Percentiles rank a stretch among this genome's conserved stretches.
Conservation (phyloP, 148 eudicot species). For the Amaranthus hypochondriacus region DNA sequence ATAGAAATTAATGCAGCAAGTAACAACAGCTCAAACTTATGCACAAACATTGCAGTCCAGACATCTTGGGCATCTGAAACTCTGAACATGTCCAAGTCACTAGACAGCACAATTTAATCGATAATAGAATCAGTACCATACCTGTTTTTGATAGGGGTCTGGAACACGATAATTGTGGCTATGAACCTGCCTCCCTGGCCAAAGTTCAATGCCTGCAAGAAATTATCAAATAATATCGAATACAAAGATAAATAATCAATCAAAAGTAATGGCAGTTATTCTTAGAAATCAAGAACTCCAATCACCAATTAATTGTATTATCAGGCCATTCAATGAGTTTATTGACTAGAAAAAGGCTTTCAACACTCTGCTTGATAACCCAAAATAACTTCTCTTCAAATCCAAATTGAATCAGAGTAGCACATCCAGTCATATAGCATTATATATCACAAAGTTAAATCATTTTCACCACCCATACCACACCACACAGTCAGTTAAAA, state of each 20-base stretch:
- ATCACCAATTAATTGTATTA: no score
- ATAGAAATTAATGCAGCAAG: background rate
- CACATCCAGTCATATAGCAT: no score
- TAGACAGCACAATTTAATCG: background rate
- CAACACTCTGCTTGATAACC: no score
- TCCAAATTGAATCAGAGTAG: no score
- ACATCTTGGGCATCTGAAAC: background rate
- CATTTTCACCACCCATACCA: no score
- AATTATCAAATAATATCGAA: background rate
- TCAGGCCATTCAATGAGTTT: no score
- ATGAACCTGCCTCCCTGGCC: conserved; percentile 87
- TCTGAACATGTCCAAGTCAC: background rate
- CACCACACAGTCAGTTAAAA: no score
- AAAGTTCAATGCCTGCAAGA: conserved; percentile 52
- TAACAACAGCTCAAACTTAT: background rate
- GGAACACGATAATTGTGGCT: conserved; percentile 91
- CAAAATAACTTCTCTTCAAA: no score
- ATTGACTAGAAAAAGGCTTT: no score
- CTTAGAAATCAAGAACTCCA: no score
- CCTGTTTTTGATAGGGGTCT: conserved; percentile 57
- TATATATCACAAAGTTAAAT: no score
- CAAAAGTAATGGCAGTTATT: no score
- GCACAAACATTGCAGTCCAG: background rate
- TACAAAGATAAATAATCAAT: background rate
- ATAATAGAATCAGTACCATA: conserved; percentile 25